phyloP scores from a whole-genome alignment of 768 basidiomycete species.

The Tricholoma sp. region DNA sequence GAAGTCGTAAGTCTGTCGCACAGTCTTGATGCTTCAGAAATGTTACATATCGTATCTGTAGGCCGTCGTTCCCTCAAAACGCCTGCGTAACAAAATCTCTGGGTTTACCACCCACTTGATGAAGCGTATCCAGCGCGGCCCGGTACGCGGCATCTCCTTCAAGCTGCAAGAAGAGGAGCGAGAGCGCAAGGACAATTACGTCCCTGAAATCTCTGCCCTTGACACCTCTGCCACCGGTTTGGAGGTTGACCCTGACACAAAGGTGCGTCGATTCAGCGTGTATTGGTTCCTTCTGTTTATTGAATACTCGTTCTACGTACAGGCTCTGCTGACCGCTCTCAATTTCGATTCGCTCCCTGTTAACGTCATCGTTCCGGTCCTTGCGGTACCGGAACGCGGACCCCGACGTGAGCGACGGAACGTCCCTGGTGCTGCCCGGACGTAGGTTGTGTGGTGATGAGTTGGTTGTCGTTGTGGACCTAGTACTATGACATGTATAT shows the following conservation, averaged over 20 bases:
- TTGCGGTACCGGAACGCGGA: constrained; percentile 63
- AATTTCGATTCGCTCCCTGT: constrained; percentile 93
- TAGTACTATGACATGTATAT: constrained; percentile 6
- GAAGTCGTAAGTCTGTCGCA: constrained; percentile 64
- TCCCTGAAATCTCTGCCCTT: constrained; percentile 96
- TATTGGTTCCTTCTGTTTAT: not conserved
- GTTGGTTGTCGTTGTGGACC: constrained; percentile 1
- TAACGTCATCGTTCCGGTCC: constrained; percentile 59
- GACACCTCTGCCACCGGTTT: constrained; percentile 69
- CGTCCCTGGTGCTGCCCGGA: constrained; percentile 75
- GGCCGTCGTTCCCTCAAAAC: constrained; percentile 96
- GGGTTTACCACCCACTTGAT: constrained; percentile 99
- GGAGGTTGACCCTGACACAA: constrained; percentile 90
- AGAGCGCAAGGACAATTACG: constrained; percentile 99
- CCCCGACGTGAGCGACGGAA: constrained; percentile 70
- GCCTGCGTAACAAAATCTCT: constrained; percentile 98
- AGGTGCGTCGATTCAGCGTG: constrained; percentile 46
- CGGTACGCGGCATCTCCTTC: constrained; percentile 99
- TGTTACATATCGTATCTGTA: constrained; percentile 20
- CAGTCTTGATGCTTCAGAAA: not conserved
- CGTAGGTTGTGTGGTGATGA: constrained; percentile 14
- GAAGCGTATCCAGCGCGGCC: constrained; percentile 98
- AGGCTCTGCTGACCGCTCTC: constrained; percentile 86
- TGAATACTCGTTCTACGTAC: not conserved
- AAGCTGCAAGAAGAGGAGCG: constrained; percentile 99